Percentiles rank a stretch among this genome's conserved stretches.
Conservation (phyloP, 1,284 basidiomycete genomes). For the Puccinia polysora region DNA sequence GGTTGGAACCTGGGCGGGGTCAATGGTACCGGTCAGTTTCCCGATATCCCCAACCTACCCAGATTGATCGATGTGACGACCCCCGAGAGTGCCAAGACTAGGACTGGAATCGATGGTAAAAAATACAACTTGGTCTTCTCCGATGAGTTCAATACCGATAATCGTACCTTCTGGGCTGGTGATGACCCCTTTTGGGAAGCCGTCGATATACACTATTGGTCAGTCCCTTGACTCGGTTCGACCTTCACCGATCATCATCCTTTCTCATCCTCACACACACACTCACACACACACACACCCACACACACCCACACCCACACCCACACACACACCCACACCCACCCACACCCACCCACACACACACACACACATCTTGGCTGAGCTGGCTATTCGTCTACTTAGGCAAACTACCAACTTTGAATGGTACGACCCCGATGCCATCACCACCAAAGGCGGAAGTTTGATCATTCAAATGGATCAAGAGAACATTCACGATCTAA, state of each 20-base stretch:
- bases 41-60: slow-evolving; percentile 51
- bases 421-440: slow-evolving; percentile 52
- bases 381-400: slow-evolving; percentile 50
- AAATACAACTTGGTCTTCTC: slow-evolving; percentile 67
- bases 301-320: too few species aligned
- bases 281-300: too few species aligned
- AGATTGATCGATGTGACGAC: slow-evolving; percentile 66
- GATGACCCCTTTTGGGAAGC: slow-evolving; percentile 62
- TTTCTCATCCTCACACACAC: neutral
- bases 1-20: slow-evolving; percentile 41
- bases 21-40: slow-evolving; percentile 55
- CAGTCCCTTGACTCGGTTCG: too few species aligned
- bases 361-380: slow-evolving; percentile 57
- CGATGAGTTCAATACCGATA: slow-evolving; percentile 81
- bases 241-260: too few species aligned
- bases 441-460: slow-evolving; percentile 60
- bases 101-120: slow-evolving; percentile 60
- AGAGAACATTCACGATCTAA: slow-evolving; percentile 63
- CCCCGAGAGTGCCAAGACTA: slow-evolving; percentile 58
- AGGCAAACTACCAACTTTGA: slow-evolving; percentile 47
- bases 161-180: slow-evolving; percentile 60
- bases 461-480: slow-evolving; percentile 65
- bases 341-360: too few species aligned
- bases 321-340: slow-evolving; percentile 58
- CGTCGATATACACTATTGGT: slow-evolving; percentile 60